Conservation (phyloP, 1,284 basidiomycete species). For the Heliocybe sulcata region DNA sequence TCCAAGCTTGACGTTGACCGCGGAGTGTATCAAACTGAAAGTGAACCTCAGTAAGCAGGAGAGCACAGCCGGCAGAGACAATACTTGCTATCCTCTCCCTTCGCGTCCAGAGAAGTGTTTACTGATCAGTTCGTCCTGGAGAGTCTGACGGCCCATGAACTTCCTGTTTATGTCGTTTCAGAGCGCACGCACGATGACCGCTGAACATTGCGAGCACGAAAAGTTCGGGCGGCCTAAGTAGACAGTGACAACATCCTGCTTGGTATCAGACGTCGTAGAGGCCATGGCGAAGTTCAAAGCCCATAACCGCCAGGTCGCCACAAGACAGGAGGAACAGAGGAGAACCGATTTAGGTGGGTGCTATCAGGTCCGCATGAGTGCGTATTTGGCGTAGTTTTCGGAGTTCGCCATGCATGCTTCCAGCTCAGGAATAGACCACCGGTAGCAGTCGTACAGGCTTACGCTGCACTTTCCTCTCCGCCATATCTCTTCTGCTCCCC, state of each 20-base stretch:
- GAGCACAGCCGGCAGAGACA: neutral
- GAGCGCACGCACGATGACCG: constrained; percentile 46
- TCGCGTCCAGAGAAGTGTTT: constrained; percentile 83
- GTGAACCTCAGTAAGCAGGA: neutral
- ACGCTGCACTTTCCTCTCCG: neutral
- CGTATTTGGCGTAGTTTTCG: neutral
- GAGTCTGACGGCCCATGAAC: constrained; percentile 33
- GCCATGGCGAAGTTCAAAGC: constrained; percentile 13
- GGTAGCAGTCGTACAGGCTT: neutral
- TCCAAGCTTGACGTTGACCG: constrained; percentile 70
- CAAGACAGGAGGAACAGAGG: neutral
- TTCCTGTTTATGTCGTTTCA: neutral
- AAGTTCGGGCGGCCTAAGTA: constrained; percentile 55
- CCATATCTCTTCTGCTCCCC: neutral
- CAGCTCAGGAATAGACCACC: neutral
- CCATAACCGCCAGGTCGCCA: neutral
- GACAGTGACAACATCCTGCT: constrained; percentile 42
- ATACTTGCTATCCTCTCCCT: constrained; percentile 70
- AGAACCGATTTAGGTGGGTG: neutral
- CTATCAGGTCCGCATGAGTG: neutral
- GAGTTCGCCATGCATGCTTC: neutral
- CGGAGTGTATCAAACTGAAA: constrained; percentile 67
- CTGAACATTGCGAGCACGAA: constrained; percentile 58
- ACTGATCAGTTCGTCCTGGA: constrained; percentile 85
- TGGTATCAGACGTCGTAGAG: constrained; percentile 31